These are phyloP conservation scores for Trichoderma polysporum DNA, from an alignment of 2,329 filamentous ascomycete species.

Conservation along the genomic window DNA sequence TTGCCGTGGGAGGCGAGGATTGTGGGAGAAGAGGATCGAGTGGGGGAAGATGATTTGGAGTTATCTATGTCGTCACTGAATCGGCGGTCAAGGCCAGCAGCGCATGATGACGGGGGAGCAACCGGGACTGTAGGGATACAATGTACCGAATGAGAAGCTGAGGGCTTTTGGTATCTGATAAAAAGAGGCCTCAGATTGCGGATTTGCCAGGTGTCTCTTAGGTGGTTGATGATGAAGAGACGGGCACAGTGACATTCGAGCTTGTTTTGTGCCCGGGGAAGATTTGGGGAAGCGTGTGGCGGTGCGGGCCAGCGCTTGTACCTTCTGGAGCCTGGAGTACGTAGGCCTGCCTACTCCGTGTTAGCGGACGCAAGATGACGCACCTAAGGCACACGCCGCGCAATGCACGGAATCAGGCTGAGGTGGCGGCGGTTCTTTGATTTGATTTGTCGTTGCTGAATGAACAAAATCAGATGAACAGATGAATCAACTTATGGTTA, in stretches of 20 bases:
- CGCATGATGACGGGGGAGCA: not conserved
- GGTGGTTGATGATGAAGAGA: not conserved
- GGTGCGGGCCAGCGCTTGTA: conserved; percentile 2
- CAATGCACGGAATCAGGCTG: not conserved
- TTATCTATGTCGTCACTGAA: conserved; percentile 18
- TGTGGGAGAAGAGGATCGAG: not conserved
- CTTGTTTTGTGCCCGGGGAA: not conserved
- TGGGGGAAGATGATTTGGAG: not conserved
- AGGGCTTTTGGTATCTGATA: not conserved
- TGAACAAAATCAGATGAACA: not conserved
- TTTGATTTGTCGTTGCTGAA: not conserved
- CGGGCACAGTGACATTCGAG: not conserved
- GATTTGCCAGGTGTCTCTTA: not conserved
- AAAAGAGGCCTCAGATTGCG: not conserved
- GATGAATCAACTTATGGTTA: not conserved
- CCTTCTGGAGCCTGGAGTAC: not conserved
- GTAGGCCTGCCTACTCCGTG: not conserved
- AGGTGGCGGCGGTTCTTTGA: not conserved
- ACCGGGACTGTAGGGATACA: not conserved
- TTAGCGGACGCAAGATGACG: not conserved
- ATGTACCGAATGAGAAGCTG: not conserved
- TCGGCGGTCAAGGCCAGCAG: conserved; percentile 7
- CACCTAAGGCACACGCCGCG: not conserved
- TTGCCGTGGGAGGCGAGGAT: not conserved
- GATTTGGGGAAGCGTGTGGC: conserved; percentile 2